These are phyloP conservation scores for Arthrobotrys entomopaga DNA, from an alignment of 2,329 filamentous ascomycete species.

Conservation along the genomic window DNA sequence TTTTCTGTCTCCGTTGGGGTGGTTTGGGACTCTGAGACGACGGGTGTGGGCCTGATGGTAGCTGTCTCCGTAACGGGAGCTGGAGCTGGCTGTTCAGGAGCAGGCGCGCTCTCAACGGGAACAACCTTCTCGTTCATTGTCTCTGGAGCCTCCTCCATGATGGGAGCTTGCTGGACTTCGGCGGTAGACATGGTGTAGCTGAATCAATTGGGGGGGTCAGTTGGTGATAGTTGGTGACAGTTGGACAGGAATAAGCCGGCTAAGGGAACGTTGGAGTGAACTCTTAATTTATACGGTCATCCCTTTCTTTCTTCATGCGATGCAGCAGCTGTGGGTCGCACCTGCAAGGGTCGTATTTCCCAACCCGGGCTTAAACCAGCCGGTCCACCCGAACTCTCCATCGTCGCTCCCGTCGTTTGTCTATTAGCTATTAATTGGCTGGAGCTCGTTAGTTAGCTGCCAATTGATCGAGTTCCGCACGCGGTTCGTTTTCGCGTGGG, in stretches of 20 bases:
- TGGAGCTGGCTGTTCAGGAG: background rate
- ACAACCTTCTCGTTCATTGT: slow-evolving; percentile 48
- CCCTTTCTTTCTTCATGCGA: slow-evolving; percentile 29
- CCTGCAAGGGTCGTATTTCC: slow-evolving; percentile 9
- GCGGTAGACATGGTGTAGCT: slow-evolving; percentile 37
- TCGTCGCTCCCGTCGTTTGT: background rate
- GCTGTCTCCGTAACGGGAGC: slow-evolving; percentile 1
- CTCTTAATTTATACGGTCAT: slow-evolving; percentile 20
- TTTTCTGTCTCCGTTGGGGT: slow-evolving; percentile 6
- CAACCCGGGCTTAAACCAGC: slow-evolving; percentile 38
- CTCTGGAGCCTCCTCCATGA: slow-evolving; percentile 32
- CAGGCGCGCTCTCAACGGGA: slow-evolving; percentile 17
- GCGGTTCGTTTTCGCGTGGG: too few species aligned
- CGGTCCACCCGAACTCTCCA: slow-evolving; percentile 24
- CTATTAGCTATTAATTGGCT: too few species aligned
- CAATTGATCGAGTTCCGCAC: too few species aligned
- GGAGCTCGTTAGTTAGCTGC: too few species aligned
- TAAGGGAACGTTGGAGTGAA: background rate
- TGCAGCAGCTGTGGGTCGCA: slow-evolving; percentile 27
- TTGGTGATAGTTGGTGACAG: slow-evolving; percentile 2
- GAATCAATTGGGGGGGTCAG: background rate
- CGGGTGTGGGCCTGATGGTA: background rate
- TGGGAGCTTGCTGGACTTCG: slow-evolving; percentile 29
- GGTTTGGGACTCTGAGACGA: background rate
- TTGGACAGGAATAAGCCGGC: background rate